These are phyloP conservation scores for Ulota crispa DNA, from an alignment of 225 moss, liverwort and hornwort species.

Conservation along the genomic window DNA sequence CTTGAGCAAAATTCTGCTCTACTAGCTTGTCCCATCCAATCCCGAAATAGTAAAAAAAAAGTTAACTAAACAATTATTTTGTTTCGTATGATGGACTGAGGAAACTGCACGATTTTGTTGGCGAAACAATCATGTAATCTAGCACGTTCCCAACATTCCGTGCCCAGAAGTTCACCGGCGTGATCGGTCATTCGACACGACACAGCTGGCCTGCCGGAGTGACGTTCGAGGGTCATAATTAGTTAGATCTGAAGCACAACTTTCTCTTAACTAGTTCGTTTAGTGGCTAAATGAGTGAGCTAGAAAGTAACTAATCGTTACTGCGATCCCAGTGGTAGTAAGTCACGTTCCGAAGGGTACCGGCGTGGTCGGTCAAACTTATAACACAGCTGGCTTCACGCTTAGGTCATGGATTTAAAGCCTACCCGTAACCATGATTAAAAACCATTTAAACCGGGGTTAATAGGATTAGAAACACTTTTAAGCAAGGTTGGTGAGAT, in stretches of 20 bases:
- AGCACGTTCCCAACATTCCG: not conserved
- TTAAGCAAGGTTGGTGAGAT: not conserved
- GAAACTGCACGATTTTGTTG: slow-evolving; percentile 17
- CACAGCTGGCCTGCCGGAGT: slow-evolving; percentile 16
- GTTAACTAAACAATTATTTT: not conserved
- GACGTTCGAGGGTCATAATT: not conserved
- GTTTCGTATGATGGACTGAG: not conserved
- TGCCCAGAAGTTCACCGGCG: not conserved
- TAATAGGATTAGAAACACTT: not conserved
- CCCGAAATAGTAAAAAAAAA: not conserved
- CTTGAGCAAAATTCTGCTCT: too few relatives aligned
- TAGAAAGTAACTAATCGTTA: not conserved
- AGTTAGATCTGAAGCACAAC: not conserved
- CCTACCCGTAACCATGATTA: not conserved
- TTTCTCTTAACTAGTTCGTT: too few relatives aligned
- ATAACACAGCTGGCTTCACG: slow-evolving; percentile 24
- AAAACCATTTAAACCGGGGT: not conserved
- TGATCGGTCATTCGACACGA: not conserved
- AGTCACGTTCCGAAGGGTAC: not conserved
- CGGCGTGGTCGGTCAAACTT: not conserved
- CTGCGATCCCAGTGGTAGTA: not conserved
- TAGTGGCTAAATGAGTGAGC: not conserved
- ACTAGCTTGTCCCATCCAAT: not conserved
- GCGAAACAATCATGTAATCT: slow-evolving; percentile 4
- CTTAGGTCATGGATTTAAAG: not conserved